phyloP scores from a whole-genome alignment of 140 eudicot genomes.

The Anethum foeniculum region DNA sequence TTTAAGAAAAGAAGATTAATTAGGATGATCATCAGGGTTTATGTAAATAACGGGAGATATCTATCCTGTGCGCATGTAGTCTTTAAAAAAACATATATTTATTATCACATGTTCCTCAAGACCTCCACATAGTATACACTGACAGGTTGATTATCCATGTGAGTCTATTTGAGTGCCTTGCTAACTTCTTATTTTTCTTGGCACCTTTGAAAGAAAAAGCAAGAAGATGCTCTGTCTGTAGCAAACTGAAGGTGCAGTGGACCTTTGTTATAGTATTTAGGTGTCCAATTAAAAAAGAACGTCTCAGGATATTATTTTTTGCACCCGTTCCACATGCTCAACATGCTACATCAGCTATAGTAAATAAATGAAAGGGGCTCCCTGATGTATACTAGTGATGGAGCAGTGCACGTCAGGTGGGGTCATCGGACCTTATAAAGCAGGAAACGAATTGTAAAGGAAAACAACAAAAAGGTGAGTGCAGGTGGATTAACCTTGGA shows the following conservation, averaged over 20 bases:
- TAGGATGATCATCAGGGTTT: neutral
- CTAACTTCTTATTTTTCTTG: neutral
- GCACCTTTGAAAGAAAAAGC: neutral
- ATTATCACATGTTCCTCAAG: neutral
- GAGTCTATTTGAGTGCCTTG: neutral
- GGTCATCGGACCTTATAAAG: neutral
- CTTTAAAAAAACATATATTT: neutral
- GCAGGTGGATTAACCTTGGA: neutral
- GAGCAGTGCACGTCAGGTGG: neutral
- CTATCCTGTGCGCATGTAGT: neutral
- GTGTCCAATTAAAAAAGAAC: neutral
- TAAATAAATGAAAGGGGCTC: neutral
- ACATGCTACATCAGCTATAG: neutral
- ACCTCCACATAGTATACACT: neutral
- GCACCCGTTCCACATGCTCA: neutral
- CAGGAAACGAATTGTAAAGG: neutral
- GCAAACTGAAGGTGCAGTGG: neutral
- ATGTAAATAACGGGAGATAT: neutral
- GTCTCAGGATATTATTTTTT: neutral
- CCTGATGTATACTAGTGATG: neutral
- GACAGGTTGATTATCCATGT: neutral
- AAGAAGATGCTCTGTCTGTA: neutral
- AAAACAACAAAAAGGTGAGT: neutral
- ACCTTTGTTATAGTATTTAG: neutral
- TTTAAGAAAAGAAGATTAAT: neutral